Conservation (phyloP, 345 rosid genomes). For the Sisymbrium altissimum region DNA sequence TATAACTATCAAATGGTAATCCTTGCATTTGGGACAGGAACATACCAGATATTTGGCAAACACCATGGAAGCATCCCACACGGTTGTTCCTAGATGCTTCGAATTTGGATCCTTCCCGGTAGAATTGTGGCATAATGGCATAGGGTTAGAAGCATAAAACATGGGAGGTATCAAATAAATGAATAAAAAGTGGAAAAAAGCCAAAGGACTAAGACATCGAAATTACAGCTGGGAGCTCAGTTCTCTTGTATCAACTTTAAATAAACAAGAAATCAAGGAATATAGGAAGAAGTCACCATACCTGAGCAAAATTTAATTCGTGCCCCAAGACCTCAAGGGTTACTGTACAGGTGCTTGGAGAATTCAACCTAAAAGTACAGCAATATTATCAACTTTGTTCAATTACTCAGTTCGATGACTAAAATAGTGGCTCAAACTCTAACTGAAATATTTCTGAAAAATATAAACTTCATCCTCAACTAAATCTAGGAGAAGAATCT, state of each 20-base stretch:
- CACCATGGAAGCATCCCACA: slow-evolving; percentile 97
- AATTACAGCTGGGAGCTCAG: not conserved
- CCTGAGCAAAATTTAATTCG: slow-evolving; percentile 80
- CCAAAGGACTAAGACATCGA: not conserved
- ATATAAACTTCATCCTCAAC: not conserved
- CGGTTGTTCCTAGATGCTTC: slow-evolving; percentile 90
- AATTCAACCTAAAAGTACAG: slow-evolving; percentile 54
- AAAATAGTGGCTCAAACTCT: not conserved
- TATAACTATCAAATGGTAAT: not conserved
- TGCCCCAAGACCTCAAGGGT: slow-evolving; percentile 71
- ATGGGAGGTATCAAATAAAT: not conserved
- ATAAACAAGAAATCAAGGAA: not conserved
- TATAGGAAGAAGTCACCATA: slow-evolving; percentile 9
- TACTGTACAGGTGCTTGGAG: slow-evolving; percentile 68
- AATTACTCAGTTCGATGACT: not conserved
- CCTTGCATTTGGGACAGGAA: not conserved
- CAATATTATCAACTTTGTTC: not conserved
- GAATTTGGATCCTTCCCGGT: slow-evolving; percentile 87
- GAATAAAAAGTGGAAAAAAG: not conserved
- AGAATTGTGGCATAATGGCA: slow-evolving; percentile 1
- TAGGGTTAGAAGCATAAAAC: not conserved
- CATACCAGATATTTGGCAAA: slow-evolving; percentile 80
- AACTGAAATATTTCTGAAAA: not conserved
- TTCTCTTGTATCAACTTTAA: not conserved
- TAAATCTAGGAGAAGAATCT: not conserved